phyloP scores from a whole-genome alignment of 176 grass and related monocot genomes.

The Aechmea fasciata region DNA sequence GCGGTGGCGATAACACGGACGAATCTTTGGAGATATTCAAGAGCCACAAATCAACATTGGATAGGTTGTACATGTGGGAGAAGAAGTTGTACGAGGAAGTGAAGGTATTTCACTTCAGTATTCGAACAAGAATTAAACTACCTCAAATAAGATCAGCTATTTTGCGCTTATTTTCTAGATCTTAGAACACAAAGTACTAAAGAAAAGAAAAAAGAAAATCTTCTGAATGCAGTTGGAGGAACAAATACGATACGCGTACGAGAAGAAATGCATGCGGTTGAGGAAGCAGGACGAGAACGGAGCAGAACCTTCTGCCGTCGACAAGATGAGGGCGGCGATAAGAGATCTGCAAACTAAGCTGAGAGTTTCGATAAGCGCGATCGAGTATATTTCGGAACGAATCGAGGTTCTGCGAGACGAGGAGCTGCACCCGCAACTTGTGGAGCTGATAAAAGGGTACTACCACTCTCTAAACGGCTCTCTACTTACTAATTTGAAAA shows the following conservation, averaged over 20 bases:
- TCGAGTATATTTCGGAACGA: slow-evolving; percentile 49
- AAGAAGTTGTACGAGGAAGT: slow-evolving; percentile 91
- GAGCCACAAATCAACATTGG: slow-evolving; percentile 77
- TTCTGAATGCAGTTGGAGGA: slow-evolving; percentile 49
- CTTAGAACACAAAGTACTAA: not conserved
- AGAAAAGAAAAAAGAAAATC: not conserved
- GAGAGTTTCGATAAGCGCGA: slow-evolving; percentile 59
- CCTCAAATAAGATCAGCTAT: not conserved
- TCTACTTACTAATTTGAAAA: not conserved
- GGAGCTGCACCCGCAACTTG: slow-evolving; percentile 70
- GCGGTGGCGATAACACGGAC: slow-evolving; percentile 30
- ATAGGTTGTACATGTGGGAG: slow-evolving; percentile 78
- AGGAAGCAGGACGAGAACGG: slow-evolving; percentile 71
- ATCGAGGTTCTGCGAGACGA: slow-evolving; percentile 53
- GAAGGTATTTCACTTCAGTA: slow-evolving; percentile 31
- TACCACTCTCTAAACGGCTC: slow-evolving; percentile 2
- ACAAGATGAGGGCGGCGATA: slow-evolving; percentile 55
- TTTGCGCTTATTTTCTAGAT: not conserved
- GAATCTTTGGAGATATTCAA: slow-evolving; percentile 65
- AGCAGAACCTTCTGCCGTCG: slow-evolving; percentile 53
- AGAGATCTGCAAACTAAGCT: slow-evolving; percentile 71
- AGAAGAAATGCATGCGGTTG: slow-evolving; percentile 69
- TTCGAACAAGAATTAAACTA: not conserved
- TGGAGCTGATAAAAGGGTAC: slow-evolving; percentile 53
- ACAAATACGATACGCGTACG: slow-evolving; percentile 44